A percentile compares a stretch with the other conserved stretches of the same genome.
Evolutionary conservation across 2,329 filamentous ascomycete species (phyloP).

Genomic region (Sphaerostilbella broomeana): DNA sequence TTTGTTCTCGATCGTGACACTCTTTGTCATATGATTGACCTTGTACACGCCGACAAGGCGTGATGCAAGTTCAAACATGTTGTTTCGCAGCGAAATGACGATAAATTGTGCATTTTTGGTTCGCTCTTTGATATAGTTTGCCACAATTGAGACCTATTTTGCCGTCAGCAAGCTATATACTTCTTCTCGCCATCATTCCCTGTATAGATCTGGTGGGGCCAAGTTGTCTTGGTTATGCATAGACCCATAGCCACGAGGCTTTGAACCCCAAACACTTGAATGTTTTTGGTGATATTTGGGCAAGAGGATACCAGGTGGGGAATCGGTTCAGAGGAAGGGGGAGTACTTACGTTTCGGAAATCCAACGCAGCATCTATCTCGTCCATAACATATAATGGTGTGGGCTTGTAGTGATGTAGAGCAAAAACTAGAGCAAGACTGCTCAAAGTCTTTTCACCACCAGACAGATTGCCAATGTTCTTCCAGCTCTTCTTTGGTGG

Average conservation of each 20-base stretch:
- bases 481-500: constrained; percentile 99
- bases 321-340: too few relatives aligned
- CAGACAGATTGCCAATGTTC: constrained; percentile 92
- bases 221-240: too few relatives aligned
- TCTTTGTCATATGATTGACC: constrained; percentile 98
- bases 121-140: constrained; percentile 97
- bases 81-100: constrained; percentile 94
- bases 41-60: constrained; percentile 97
- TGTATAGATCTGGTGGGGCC: neutral
- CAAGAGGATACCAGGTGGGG: too few relatives aligned
- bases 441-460: constrained; percentile 94
- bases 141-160: constrained; percentile 83
- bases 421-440: constrained; percentile 95
- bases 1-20: constrained; percentile 78
- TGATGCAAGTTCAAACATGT: constrained; percentile 99
- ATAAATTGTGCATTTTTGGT: constrained; percentile 99
- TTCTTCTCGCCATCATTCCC: neutral
- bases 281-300: too few relatives aligned
- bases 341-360: constrained; percentile 81
- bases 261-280: too few relatives aligned
- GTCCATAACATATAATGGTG: constrained; percentile 97
- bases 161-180: neutral
- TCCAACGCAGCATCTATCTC: constrained; percentile 97
- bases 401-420: constrained; percentile 95
- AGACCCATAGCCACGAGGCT: too few relatives aligned